These are phyloP conservation scores for Cordyceps cateniannulata DNA, from an alignment of 2,329 filamentous ascomycete species.

Conservation along the genomic window DNA sequence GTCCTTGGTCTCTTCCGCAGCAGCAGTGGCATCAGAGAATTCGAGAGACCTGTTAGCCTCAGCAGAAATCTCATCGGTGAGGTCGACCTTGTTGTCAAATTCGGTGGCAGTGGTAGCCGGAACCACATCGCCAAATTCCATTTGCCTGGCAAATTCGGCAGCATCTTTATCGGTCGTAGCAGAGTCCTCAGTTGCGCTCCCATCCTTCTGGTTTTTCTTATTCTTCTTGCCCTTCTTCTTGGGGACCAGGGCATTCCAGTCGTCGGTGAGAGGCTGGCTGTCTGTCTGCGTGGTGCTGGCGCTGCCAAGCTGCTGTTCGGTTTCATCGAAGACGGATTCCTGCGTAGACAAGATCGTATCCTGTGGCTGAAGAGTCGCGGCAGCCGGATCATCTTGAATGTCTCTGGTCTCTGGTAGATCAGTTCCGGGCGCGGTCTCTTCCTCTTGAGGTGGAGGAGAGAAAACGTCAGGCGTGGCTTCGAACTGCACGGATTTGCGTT, in stretches of 20 bases:
- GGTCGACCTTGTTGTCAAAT: background rate
- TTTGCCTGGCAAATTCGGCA: background rate
- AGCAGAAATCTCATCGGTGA: background rate
- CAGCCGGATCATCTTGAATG: conserved; percentile 1
- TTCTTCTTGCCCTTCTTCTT: conserved; percentile 33
- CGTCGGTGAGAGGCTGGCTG: conserved; percentile 17
- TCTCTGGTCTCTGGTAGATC: conserved; percentile 3
- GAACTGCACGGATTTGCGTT: conserved; percentile 18
- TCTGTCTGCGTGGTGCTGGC: conserved; percentile 20
- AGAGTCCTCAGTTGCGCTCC: conserved; percentile 12
- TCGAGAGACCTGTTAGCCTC: background rate
- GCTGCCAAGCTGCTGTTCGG: conserved; percentile 19
- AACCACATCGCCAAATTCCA: background rate
- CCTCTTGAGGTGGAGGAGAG: background rate
- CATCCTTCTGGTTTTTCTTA: conserved; percentile 19
- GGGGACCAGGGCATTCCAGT: conserved; percentile 15
- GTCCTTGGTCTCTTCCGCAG: background rate
- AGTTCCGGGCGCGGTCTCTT: background rate
- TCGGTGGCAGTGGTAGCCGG: background rate
- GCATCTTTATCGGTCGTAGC: background rate
- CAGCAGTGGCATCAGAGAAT: background rate
- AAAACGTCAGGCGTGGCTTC: conserved; percentile 13
- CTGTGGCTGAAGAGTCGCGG: conserved; percentile 17
- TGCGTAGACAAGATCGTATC: conserved; percentile 28
- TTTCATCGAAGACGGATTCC: conserved; percentile 20